Conservation (phyloP, 441 rosid species). For the Aleurites moluccanus region DNA sequence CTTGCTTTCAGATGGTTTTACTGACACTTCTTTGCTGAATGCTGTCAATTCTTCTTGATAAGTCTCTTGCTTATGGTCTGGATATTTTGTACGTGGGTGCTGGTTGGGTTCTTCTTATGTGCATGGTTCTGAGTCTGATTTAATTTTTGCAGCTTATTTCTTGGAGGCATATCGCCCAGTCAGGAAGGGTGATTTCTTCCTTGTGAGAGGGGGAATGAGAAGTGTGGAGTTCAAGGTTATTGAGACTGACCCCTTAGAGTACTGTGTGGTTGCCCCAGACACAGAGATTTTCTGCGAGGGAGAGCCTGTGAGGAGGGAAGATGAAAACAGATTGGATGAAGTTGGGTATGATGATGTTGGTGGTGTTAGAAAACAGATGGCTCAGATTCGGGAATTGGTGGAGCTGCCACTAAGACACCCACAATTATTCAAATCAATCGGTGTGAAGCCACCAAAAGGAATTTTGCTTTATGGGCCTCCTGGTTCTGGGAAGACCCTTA, state of each 20-base stretch:
- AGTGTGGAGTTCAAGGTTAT: conserved; percentile 75
- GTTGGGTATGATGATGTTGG: conserved; percentile 92
- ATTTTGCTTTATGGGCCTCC: conserved; percentile 74
- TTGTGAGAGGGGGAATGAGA: conserved; percentile 81
- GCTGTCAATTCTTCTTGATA: not conserved
- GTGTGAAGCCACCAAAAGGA: conserved; percentile 84
- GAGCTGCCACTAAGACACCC: conserved; percentile 86
- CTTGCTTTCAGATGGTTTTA: not conserved
- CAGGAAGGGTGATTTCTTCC: conserved; percentile 71
- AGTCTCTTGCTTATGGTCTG: conserved; percentile 26
- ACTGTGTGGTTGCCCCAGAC: conserved; percentile 76
- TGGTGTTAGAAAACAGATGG: conserved; percentile 87
- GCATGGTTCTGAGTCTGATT: not conserved
- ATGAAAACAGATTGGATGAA: conserved; percentile 70
- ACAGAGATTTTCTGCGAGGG: conserved; percentile 83
- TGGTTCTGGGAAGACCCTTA: conserved; percentile 67
- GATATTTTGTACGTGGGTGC: conserved; percentile 30
- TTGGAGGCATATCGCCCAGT: conserved; percentile 75
- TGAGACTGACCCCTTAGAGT: conserved; percentile 67
- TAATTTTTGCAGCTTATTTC: conserved; percentile 56
- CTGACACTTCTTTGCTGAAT: not conserved
- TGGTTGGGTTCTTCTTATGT: not conserved
- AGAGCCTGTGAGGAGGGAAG: conserved; percentile 72
- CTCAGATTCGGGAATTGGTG: conserved; percentile 76
- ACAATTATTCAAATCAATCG: conserved; percentile 71